Base-by-base conservation (phyloP, 441 rosid species). In the Pelargonium citronellum region DNA sequence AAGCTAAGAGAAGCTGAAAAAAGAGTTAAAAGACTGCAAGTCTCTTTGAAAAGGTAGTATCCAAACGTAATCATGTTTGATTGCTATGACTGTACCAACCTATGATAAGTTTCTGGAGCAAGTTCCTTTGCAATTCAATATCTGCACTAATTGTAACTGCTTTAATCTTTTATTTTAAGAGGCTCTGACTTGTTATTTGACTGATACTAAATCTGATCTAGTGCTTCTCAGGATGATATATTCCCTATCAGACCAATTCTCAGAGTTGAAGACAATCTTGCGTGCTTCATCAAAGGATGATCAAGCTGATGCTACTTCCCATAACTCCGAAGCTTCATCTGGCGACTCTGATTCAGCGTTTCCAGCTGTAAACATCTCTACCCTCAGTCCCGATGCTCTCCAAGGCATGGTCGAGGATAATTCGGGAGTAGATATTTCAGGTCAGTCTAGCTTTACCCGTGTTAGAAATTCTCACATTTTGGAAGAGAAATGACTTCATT, bases 221-320 rank as follows among this genome's bases (percentile, higher is more conserved):
- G 93, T 87, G 83, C 84, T 85, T 81, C 84, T 78, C 99, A 90
- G 98, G 92, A 84, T 95, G 89, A 79, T 90, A 73, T 83, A 87
- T 70, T 83, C 84, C 76, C 87, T 95, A 87, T 86, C 97, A 6
- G 91, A 89, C 77, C 97, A 92, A 82, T 86, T 92, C 81, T 81
- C 96, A 15, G 96, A 90, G 87, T 78, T 92, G 78, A 90, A 89
- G 77, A 81, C 67, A 64, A 77, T 89, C 81, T 79, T 92, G 80
- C 72, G 84, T 55, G 70, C 84, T 74, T 71, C 96, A 44, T 84
- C 89, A 19, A 75, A 81, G 47, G 83, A 83, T 49, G 84, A 77
- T 51, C 83, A 76, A 22, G 85, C 75, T 68, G 91, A 89, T 67
- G 65, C 71, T 44, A 77, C 84, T 81, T 82, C 91, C 3, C 83